These are phyloP conservation scores for Thelonectria discophora DNA, from an alignment of 2,329 filamentous ascomycete species.

Conservation along the genomic window DNA sequence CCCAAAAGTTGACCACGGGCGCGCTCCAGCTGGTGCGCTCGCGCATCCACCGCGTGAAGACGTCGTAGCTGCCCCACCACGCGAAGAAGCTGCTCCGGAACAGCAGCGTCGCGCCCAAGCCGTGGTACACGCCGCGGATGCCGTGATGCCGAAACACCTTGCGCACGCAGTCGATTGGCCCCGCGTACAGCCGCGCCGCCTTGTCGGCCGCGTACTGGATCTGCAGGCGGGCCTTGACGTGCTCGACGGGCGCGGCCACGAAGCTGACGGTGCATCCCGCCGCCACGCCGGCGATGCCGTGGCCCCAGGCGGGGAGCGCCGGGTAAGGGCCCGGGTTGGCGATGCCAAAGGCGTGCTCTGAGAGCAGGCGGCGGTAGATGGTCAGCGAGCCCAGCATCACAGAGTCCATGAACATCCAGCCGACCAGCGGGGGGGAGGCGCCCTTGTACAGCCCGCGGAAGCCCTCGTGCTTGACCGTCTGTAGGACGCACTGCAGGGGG, in stretches of 20 bases:
- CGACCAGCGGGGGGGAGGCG: constrained; percentile 87
- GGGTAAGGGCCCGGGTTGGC: constrained; percentile 41
- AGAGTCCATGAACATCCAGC: constrained; percentile 98
- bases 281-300: constrained; percentile 86
- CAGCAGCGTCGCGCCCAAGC: constrained; percentile 82
- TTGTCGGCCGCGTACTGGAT: constrained; percentile 90
- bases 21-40: constrained; percentile 74
- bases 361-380: constrained; percentile 85
- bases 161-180: constrained; percentile 82
- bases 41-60: constrained; percentile 76
- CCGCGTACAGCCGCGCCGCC: constrained; percentile 79
- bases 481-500: constrained; percentile 83
- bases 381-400: constrained; percentile 92
- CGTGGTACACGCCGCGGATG: constrained; percentile 83
- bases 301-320: constrained; percentile 77
- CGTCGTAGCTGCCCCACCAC: constrained; percentile 97
- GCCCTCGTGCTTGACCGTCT: constrained; percentile 88
- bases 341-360: constrained; percentile 79
- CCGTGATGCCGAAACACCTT: constrained; percentile 80
- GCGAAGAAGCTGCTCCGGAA: constrained; percentile 96
- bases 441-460: constrained; percentile 91
- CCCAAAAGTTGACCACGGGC: constrained; percentile 95
- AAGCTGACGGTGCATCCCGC: constrained; percentile 92
- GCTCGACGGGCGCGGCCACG: constrained; percentile 92
- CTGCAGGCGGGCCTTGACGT: constrained; percentile 92